Conservation (phyloP, 306 rosid species). For the Mimosa bimucronata region DNA sequence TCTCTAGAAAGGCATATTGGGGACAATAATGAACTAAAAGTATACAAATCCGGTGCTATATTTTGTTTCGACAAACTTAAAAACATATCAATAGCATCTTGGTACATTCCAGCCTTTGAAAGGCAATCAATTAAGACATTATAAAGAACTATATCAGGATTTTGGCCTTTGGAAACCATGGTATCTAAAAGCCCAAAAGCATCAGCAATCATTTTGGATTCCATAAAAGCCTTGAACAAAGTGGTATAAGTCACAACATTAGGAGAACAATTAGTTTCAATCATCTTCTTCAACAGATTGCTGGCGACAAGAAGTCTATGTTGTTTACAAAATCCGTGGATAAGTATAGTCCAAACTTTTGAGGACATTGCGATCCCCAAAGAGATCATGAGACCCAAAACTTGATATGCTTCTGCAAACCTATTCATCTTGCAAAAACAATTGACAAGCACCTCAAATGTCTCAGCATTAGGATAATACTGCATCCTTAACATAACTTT, state of each 20-base stretch:
- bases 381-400: constrained; percentile 57
- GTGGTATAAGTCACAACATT: constrained; percentile 62
- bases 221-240: constrained; percentile 62
- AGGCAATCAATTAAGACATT: constrained; percentile 67
- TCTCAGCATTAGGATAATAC: constrained; percentile 48
- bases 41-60: constrained; percentile 58
- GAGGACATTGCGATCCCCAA: constrained; percentile 46
- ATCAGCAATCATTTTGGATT: constrained; percentile 45
- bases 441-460: constrained; percentile 55
- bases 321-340: constrained; percentile 47
- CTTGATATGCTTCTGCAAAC: constrained; percentile 51
- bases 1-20: constrained; percentile 44
- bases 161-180: constrained; percentile 47
- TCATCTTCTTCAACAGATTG: constrained; percentile 50
- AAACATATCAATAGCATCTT: constrained; percentile 54
- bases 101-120: constrained; percentile 55
- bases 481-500: constrained; percentile 50
- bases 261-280: constrained; percentile 44
- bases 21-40: constrained; percentile 50
- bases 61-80: constrained; percentile 34
- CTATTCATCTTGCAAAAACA: constrained; percentile 56
- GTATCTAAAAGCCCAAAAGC: constrained; percentile 47
- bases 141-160: constrained; percentile 56
- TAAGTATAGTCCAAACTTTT: constrained; percentile 55
- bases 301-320: constrained; percentile 49